Evolutionary conservation across 306 rosid genomes (phyloP).

Genomic region (Gillenia trifoliata): DNA sequence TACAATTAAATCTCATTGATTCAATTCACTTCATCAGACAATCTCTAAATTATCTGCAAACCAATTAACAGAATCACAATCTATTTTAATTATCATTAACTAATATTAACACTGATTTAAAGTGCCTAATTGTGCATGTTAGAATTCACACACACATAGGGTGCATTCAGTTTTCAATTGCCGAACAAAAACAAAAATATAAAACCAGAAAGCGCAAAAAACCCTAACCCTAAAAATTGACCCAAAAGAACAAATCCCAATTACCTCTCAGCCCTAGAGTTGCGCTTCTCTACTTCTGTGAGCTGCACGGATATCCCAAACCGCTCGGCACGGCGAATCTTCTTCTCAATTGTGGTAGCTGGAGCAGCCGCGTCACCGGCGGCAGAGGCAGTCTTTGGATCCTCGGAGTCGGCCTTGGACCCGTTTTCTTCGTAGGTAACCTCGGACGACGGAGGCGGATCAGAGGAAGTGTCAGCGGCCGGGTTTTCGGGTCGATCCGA

Average conservation of each 20-base stretch:
- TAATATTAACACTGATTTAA: neutral
- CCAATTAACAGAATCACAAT: neutral
- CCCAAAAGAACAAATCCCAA: neutral
- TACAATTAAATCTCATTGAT: neutral
- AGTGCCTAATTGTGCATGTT: neutral
- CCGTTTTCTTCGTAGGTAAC: conserved; percentile 6
- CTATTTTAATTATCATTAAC: neutral
- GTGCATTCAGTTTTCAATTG: neutral
- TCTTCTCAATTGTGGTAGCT: conserved; percentile 56
- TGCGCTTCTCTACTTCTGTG: conserved; percentile 77
- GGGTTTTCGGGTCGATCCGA: conserved; percentile 28
- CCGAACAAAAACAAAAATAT: neutral
- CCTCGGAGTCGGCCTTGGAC: conserved; percentile 23
- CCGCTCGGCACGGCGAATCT: conserved; percentile 85
- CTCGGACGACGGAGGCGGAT: conserved; percentile 5
- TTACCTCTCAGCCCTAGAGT: conserved; percentile 87
- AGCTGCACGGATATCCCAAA: conserved; percentile 79
- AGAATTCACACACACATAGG: neutral
- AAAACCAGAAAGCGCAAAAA: neutral
- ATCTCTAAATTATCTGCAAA: too few species aligned
- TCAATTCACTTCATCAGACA: neutral
- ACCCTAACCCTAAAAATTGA: conserved; percentile 15
- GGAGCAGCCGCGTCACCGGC: conserved; percentile 20
- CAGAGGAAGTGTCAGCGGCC: neutral
- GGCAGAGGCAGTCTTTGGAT: conserved; percentile 25